Evolutionary conservation across 23 red algal species (phyloP), one percentile per base, ranked within the genome.

Genomic region (Gracilaria gracilis): DNA sequence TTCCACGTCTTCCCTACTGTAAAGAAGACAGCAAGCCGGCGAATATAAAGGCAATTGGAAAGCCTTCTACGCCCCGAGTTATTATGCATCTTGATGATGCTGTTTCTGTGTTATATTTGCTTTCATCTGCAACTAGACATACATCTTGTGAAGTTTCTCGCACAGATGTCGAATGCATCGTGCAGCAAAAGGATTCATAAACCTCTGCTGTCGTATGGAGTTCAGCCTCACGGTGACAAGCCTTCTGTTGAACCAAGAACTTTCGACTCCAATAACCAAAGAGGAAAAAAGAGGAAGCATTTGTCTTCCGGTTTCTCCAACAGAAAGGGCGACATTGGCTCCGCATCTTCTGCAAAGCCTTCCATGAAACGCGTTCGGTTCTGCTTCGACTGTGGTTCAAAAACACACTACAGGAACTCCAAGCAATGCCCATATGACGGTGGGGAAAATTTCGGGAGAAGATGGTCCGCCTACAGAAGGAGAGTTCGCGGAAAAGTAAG

Each of bases 41-140:
- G 24, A 78, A 78, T 25, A 78, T 49, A 9, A 78, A 78, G 24
- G 13, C 38, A 12, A 49, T 14, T 39, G 24, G 9, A 8, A 78
- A 17, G 38, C 7, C 73, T 78, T 17, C 46, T 38, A 49, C 16
- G 20, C 73, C 19, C 20, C 24, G 73, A 40, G 46, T 49, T 9
- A 35, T 14, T 23, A 8, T 44, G 11, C 20, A 35, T 8, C 23
- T 88, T 0, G 38, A 88, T 19, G 64, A 88, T 25, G 84, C 84
- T 7, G 66, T 88, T 44, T 33, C 54, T 36, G 42, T 88, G 19
- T 50, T 75, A 27, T 37, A 46, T 11, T 40, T 33, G n/a, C 1
- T 75, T 35, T 69, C 84, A 29, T 44, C 13, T 14, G 34, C 84
- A 50, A 67, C 84, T 44, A 75, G 6, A 67, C 34, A 39, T 27